These are phyloP conservation scores for Sophora flavescens DNA, from an alignment of 306 rosid genomes.

Conservation along the genomic window DNA sequence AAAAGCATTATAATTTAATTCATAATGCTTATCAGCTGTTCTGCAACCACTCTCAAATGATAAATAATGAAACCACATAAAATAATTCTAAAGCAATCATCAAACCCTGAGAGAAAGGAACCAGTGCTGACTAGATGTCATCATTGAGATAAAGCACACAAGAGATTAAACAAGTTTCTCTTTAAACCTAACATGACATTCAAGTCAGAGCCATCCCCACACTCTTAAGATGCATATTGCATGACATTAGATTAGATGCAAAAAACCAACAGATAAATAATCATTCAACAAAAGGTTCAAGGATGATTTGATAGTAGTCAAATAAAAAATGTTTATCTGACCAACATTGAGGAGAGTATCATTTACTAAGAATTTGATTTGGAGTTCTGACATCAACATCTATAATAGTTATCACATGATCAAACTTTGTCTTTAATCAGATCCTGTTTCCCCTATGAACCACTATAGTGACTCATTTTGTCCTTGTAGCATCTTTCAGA, in stretches of 20 bases:
- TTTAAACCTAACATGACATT: slow-evolving; percentile 3
- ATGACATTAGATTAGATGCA: slow-evolving; percentile 8
- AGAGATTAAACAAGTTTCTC: neutral
- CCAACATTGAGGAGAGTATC: neutral
- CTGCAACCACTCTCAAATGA: slow-evolving; percentile 36
- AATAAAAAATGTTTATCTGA: slow-evolving; percentile 1
- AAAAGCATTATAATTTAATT: slow-evolving; percentile 16
- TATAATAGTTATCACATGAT: neutral
- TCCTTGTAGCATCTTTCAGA: neutral
- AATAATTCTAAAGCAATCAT: slow-evolving; percentile 29
- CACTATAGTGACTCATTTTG: slow-evolving; percentile 5
- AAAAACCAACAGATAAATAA: slow-evolving; percentile 23
- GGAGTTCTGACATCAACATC: slow-evolving; percentile 25
- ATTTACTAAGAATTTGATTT: slow-evolving; percentile 5
- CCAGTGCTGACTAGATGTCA: slow-evolving; percentile 13
- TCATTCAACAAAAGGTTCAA: slow-evolving; percentile 23
- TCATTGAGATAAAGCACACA: slow-evolving; percentile 30
- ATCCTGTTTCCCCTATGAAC: neutral
- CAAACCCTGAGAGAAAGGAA: slow-evolving; percentile 32
- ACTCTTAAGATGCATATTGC: slow-evolving; percentile 30
- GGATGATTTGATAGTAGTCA: slow-evolving; percentile 8
- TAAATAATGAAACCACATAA: slow-evolving; percentile 17
- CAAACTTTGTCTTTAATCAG: neutral
- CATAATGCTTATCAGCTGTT: slow-evolving; percentile 21
- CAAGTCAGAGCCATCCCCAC: neutral